Evolutionary conservation across 2,329 filamentous ascomycete species (phyloP).

Genomic region (Geosmithia flava): DNA sequence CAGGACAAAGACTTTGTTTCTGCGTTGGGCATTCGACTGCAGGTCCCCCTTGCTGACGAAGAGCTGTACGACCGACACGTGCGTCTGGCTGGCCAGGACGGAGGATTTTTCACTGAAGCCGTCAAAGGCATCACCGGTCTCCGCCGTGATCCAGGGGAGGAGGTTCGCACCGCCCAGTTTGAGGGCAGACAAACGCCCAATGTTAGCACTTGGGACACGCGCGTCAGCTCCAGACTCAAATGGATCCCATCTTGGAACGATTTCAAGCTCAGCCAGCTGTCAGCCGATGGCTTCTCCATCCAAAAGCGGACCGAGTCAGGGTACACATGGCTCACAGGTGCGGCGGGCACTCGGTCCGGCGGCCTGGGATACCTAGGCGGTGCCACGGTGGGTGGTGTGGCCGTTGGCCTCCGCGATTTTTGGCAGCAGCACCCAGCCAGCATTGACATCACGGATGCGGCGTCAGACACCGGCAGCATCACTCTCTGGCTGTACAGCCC

Average conservation of each 20-base stretch:
- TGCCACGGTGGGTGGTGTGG: slow-evolving; percentile 42
- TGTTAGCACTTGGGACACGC: slow-evolving; percentile 27
- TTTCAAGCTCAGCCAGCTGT: slow-evolving; percentile 42
- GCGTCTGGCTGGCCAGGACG: slow-evolving; percentile 38
- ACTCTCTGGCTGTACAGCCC: slow-evolving; percentile 51
- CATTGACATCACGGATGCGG: slow-evolving; percentile 39
- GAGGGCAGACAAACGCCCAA: slow-evolving; percentile 28
- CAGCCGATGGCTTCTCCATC: slow-evolving; percentile 45
- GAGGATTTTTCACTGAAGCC: slow-evolving; percentile 42
- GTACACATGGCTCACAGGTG: slow-evolving; percentile 43
- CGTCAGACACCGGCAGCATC: slow-evolving; percentile 32
- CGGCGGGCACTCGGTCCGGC: slow-evolving; percentile 38
- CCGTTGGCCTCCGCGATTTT: slow-evolving; percentile 44
- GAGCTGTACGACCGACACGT: slow-evolving; percentile 47
- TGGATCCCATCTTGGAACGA: slow-evolving; percentile 47
- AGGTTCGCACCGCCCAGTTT: slow-evolving; percentile 37
- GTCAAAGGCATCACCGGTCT: slow-evolving; percentile 48
- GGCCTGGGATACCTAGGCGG: slow-evolving; percentile 46
- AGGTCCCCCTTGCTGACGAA: slow-evolving; percentile 36
- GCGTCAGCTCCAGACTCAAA: slow-evolving; percentile 28
- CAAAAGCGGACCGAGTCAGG: slow-evolving; percentile 46
- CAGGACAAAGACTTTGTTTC: slow-evolving; percentile 34
- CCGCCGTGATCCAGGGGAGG: slow-evolving; percentile 35
- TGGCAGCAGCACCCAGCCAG: slow-evolving; percentile 51
- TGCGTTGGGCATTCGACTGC: slow-evolving; percentile 39